These are phyloP conservation scores for Dionaea muscipula DNA, from an alignment of 179 eudicot species.

Conservation along the genomic window DNA sequence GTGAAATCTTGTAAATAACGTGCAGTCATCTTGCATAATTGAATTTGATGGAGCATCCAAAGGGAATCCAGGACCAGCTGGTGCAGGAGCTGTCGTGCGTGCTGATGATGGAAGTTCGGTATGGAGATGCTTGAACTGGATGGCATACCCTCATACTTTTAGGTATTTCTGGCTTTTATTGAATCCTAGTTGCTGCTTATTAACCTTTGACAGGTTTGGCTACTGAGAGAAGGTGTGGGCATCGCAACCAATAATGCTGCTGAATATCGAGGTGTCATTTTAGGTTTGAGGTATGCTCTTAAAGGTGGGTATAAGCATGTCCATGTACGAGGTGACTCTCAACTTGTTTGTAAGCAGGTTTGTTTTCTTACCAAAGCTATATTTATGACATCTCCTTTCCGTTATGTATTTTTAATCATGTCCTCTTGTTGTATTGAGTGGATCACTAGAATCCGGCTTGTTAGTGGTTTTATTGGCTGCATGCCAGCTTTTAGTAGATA, in stretches of 20 bases:
- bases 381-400: too few relatives aligned
- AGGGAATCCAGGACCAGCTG: conserved; percentile 90
- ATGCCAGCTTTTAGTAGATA: too few relatives aligned
- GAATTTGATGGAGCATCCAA: conserved; percentile 97
- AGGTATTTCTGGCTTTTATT: background rate
- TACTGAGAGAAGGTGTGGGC: conserved; percentile 79
- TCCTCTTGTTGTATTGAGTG: too few relatives aligned
- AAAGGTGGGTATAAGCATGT: conserved; percentile 54
- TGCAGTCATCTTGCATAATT: conserved; percentile 46
- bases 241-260: conserved; percentile 83
- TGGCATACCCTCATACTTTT: background rate
- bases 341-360: conserved; percentile 85
- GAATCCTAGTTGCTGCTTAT: background rate
- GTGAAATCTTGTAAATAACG: background rate
- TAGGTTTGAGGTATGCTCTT: conserved; percentile 66
- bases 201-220: conserved; percentile 37
- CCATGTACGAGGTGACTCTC: conserved; percentile 68
- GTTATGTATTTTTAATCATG: too few relatives aligned
- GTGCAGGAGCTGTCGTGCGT: conserved; percentile 89
- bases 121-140: conserved; percentile 5
- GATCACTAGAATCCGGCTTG: too few relatives aligned
- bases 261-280: conserved; percentile 70
- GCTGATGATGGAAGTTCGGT: conserved; percentile 62
- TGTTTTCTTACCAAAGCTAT: background rate
- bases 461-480: too few relatives aligned